Evolutionary conservation across 2,329 filamentous ascomycete genomes (phyloP).

Genomic region (Neurospora sp.): DNA sequence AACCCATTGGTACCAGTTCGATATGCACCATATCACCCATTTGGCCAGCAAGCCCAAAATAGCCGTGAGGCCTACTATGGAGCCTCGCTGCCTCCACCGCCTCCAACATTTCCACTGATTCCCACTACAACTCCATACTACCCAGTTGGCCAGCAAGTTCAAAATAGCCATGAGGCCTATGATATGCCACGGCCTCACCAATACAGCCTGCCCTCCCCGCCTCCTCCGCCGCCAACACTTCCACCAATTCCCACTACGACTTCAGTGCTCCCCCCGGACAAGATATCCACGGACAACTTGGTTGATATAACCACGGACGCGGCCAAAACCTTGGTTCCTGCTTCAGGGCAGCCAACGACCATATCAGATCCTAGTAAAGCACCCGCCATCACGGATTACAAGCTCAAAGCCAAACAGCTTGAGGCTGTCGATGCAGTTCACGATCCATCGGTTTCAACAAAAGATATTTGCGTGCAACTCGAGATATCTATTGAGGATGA

Average conservation of each 20-base stretch:
- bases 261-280: background rate
- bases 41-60: background rate
- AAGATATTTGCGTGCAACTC: slow-evolving; percentile 6
- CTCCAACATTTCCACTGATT: no score
- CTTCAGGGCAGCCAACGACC: background rate
- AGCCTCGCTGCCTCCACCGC: no score
- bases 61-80: no score
- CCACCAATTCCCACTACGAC: background rate
- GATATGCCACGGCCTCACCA: background rate
- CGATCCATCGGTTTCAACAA: slow-evolving; percentile 7
- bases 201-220: background rate
- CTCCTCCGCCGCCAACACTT: background rate
- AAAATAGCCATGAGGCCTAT: background rate
- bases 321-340: background rate
- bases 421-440: slow-evolving; percentile 5
- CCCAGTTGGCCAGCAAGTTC: background rate
- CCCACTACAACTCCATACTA: no score
- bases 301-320: background rate
- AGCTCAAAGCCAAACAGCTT: background rate
- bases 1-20: background rate
- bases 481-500: slow-evolving; percentile 9
- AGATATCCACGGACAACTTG: background rate
- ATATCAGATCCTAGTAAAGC: background rate
- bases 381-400: background rate
- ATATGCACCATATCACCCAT: background rate